phyloP scores from a whole-genome alignment of 1,139 yeast species.

The Nakaseomyces kungkrabaensis region DNA sequence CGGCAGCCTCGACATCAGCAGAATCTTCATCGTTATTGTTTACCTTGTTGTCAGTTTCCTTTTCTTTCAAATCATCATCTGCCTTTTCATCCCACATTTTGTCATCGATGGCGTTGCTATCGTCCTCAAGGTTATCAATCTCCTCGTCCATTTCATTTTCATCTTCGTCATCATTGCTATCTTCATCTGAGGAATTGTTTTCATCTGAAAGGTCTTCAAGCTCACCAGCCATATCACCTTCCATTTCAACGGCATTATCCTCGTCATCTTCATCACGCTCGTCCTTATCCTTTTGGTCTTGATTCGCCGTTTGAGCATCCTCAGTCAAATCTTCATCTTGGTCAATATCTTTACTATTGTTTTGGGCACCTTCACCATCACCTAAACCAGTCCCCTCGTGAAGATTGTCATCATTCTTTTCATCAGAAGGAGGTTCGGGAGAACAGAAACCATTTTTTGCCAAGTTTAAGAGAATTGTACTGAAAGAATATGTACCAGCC shows the following conservation, averaged over 20 bases:
- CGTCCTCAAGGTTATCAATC: conserved; percentile 83
- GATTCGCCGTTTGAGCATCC: conserved; percentile 76
- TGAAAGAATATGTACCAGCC: conserved; percentile 51
- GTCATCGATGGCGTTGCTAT: conserved; percentile 93
- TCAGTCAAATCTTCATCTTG: conserved; percentile 89
- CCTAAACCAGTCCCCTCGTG: conserved; percentile 94
- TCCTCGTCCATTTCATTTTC: conserved; percentile 78
- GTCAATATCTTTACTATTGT: conserved; percentile 75
- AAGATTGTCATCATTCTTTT: conserved; percentile 51
- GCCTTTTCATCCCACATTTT: conserved; percentile 98
- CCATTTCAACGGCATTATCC: conserved; percentile 84
- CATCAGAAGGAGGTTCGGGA: conserved; percentile 71
- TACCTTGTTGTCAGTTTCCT: conserved; percentile 60
- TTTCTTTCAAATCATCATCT: conserved; percentile 60
- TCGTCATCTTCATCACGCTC: conserved; percentile 47
- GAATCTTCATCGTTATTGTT: conserved; percentile 41
- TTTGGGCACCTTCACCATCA: conserved; percentile 85
- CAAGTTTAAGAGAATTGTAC: conserved; percentile 47
- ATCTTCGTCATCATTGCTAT: conserved; percentile 39
- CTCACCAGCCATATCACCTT: conserved; percentile 95
- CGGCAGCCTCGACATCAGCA: conserved; percentile 58
- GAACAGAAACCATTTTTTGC: conserved; percentile 90
- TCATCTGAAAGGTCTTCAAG: conserved; percentile 71
- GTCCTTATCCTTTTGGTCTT: conserved; percentile 59
- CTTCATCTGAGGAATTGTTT: conserved; percentile 51